Base-by-base conservation (phyloP, 345 rosid species). In the Hibiscus mutabilis region DNA sequence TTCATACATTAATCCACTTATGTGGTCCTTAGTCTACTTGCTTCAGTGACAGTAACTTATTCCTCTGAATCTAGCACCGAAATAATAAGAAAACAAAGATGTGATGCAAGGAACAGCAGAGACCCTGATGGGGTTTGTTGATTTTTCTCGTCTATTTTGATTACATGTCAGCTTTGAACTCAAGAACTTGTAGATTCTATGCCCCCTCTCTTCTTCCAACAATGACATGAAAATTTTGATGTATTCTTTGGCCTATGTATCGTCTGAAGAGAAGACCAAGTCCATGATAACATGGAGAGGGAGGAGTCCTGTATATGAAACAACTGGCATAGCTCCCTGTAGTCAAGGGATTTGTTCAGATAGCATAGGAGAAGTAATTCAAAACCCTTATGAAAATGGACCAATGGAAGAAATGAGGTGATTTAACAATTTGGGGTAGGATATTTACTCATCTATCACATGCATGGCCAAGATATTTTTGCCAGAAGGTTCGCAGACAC, bases 221-320 rank as follows among this genome's bases (percentile, higher is more conserved):
- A 60, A 60, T 31, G 44, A 1, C 61, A 22, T 51, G 44, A 3
- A 40, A 31, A 11, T 14, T 33, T 64, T 11, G 9, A 16, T 71
- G 72, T 22, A 18, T 14, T 16, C 16, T 71, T 79, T 60, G 73
- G 70, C 70, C 40, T 55, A 55, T 46, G 52, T 72, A 76, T 80
- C 78, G 84, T 67, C 82, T 53, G 24, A 24, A 24, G 9, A 25
- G n/a, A 73, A 65, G 81, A 82, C 75, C 53, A 44, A 69, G 77
- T 82, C 73, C 60, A 5, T 35, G 40, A 18, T 24, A 37, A 69
- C 69, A 57, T 13, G 21, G 53, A 29, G 22, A 21, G 37, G 5
- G 42, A 22, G 55, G 37, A 35, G 40, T 29, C 33, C 33, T 35
- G 40, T 35, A 35, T 35, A 35, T 8, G 40, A 35, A 35, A 35